Evolutionary conservation across 257 asterid genomes (phyloP).

Genomic region (Solanum piurae): DNA sequence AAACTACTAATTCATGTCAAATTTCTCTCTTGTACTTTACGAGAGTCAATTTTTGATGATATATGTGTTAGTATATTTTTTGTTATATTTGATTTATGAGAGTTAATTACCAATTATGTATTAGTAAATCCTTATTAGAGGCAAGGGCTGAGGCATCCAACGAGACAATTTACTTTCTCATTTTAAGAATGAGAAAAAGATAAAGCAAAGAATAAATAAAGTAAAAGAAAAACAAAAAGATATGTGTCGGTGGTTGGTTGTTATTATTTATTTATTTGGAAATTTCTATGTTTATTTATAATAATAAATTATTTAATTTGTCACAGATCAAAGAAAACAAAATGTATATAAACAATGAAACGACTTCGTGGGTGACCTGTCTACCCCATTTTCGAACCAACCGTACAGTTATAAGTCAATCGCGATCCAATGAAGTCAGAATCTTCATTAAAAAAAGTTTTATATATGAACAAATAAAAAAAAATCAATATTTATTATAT

Average conservation of each 20-base stretch:
- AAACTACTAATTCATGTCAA: no score
- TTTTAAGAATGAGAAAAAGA: background rate
- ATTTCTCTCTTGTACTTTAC: background rate
- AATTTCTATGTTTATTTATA: background rate
- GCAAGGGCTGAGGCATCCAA: background rate
- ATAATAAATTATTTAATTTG: background rate
- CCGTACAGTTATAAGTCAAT: background rate
- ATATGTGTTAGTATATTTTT: background rate
- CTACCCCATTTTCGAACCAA: background rate
- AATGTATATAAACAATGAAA: no score
- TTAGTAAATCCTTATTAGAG: background rate
- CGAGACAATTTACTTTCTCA: background rate
- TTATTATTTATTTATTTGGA: background rate
- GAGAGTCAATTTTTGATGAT: background rate
- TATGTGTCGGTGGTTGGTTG: slow-evolving; percentile 19
- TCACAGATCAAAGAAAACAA: background rate
- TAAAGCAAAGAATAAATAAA: slow-evolving; percentile 13
- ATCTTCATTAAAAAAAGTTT: no score
- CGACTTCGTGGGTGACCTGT: background rate
- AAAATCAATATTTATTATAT: background rate
- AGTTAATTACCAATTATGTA: background rate
- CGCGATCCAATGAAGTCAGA: no score
- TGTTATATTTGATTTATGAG: background rate
- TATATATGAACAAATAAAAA: no score
- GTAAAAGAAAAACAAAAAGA: background rate